These are phyloP conservation scores for Stagonosporopsis rhizophila DNA, from an alignment of 2,329 filamentous ascomycete species.

Conservation along the genomic window DNA sequence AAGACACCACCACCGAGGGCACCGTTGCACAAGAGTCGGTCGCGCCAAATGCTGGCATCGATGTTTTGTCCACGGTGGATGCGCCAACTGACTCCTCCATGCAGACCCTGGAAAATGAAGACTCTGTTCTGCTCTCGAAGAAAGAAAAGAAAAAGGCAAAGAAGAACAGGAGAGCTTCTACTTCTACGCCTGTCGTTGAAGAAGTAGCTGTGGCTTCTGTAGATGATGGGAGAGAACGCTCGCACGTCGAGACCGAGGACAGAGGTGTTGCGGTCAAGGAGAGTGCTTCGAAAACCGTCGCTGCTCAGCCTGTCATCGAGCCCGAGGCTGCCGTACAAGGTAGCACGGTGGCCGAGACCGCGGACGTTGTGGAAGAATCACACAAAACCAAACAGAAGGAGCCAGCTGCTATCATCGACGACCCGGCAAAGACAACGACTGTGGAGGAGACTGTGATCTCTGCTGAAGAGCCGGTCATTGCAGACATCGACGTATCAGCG, in stretches of 20 bases:
- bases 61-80: not conserved
- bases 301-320: not conserved
- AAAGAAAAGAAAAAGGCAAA: conserved; percentile 43
- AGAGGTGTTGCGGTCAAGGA: conserved; percentile 8
- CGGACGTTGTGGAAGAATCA: not conserved
- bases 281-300: not conserved
- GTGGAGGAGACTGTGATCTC: not conserved
- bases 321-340: not conserved
- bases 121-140: conserved; percentile 22
- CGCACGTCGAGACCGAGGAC: not conserved
- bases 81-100: not conserved
- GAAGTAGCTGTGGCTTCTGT: conserved; percentile 1
- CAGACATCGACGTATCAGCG: conserved; percentile 4
- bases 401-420: not conserved
- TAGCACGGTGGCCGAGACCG: not conserved
- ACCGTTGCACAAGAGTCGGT: not conserved
- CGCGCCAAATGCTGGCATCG: not conserved
- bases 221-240: not conserved
- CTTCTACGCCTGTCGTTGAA: conserved; percentile 21
- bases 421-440: not conserved
- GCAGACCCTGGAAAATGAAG: conserved; percentile 2
- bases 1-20: not conserved
- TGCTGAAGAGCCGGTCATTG: not conserved
- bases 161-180: conserved; percentile 34
- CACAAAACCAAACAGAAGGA: not conserved